phyloP scores from a whole-genome alignment of 2,329 filamentous ascomycete species.

The Penicillium carneum region DNA sequence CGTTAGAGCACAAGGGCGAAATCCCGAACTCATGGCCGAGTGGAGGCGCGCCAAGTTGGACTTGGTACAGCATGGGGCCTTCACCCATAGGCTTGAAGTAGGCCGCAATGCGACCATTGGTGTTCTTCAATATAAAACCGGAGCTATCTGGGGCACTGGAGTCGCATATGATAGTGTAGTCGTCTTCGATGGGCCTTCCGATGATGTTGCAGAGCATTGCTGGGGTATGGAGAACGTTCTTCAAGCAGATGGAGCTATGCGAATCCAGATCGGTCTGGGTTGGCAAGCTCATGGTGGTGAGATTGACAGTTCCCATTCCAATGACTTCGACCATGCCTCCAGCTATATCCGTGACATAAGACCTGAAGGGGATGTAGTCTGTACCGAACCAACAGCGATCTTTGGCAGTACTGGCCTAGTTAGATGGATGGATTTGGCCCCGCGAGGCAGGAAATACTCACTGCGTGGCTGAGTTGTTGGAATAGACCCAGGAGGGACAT shows the following conservation, averaged over 20 bases:
- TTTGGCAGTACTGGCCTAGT: background rate
- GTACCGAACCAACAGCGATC: slow-evolving; percentile 1
- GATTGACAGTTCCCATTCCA: background rate
- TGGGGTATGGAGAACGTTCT: slow-evolving; percentile 1
- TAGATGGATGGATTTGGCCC: background rate
- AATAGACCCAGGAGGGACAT: slow-evolving; percentile 4
- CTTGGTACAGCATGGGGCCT: background rate
- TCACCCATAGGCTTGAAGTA: background rate
- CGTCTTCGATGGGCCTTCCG: background rate
- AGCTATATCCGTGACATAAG: slow-evolving; percentile 3
- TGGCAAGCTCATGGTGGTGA: background rate
- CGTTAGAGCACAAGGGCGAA: background rate
- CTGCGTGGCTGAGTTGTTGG: background rate
- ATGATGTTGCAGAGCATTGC: slow-evolving; percentile 4
- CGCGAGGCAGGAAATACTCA: background rate
- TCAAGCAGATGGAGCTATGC: background rate
- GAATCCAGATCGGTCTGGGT: background rate
- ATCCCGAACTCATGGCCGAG: background rate
- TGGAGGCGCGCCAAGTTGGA: background rate
- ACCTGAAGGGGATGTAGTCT: slow-evolving; percentile 2
- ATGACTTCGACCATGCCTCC: background rate
- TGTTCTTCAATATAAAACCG: background rate
- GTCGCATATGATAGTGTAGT: background rate
- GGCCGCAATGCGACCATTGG: background rate
- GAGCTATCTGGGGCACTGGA: background rate